Evolutionary conservation across 306 rosid species (phyloP).

Genomic region (Pueraria montana): DNA sequence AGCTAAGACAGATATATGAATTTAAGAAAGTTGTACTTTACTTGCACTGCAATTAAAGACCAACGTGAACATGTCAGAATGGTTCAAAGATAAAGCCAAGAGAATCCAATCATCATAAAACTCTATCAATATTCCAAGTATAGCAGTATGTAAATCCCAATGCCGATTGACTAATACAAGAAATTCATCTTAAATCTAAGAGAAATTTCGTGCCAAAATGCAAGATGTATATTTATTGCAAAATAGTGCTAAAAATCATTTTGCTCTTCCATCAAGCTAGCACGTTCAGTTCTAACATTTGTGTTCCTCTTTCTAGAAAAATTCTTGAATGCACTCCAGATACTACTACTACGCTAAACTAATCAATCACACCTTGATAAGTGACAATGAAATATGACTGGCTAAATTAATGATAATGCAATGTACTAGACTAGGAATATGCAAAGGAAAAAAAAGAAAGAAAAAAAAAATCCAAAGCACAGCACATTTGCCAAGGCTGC

Average conservation of each 20-base stretch:
- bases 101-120: slow-evolving; percentile 38
- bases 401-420: slow-evolving; percentile 12
- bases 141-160: neutral
- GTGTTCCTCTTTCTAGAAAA: slow-evolving; percentile 12
- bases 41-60: slow-evolving; percentile 53
- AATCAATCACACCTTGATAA: slow-evolving; percentile 10
- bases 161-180: slow-evolving; percentile 5
- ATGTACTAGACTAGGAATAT: neutral
- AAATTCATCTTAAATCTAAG: neutral
- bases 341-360: neutral
- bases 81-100: slow-evolving; percentile 41
- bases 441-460: neutral
- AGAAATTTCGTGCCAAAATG: neutral
- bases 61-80: slow-evolving; percentile 47
- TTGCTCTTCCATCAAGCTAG: neutral
- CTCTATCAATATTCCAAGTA: neutral
- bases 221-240: neutral
- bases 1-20: slow-evolving; percentile 50
- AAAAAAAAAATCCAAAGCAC: neutral
- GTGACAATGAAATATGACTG: neutral
- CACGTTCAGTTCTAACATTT: neutral
- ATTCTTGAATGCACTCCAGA: slow-evolving; percentile 14
- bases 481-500: slow-evolving; percentile 15
- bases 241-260: neutral
- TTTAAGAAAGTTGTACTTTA: slow-evolving; percentile 49